phyloP scores from a whole-genome alignment of 257 asterid genomes.

The Salvia hispanica region DNA sequence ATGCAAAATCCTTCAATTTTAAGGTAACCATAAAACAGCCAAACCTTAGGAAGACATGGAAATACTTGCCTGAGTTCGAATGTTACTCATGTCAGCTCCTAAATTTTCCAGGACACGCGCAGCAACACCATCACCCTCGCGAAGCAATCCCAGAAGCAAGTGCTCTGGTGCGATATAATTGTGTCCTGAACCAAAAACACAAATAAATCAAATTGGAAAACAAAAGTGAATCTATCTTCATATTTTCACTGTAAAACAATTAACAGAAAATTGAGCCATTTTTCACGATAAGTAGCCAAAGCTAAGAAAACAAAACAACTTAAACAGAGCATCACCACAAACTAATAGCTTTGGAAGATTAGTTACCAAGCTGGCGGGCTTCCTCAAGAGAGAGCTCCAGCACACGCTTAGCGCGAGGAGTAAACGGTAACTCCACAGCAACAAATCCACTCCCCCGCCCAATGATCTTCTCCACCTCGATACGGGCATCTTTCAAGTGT shows the following conservation, averaged over 20 bases:
- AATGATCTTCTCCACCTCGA: conserved; percentile 94
- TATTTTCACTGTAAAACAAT: neutral
- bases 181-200: conserved; percentile 61
- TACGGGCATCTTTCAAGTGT: conserved; percentile 95
- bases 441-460: conserved; percentile 98
- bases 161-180: conserved; percentile 99
- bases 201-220: neutral
- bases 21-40: no score
- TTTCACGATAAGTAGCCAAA: neutral
- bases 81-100: conserved; percentile 93
- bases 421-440: conserved; percentile 96
- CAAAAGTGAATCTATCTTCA: conserved; percentile 10
- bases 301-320: neutral
- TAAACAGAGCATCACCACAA: neutral
- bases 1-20: conserved; percentile 14
- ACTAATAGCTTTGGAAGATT: conserved; percentile 14
- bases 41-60: neutral
- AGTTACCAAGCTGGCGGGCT: conserved; percentile 94
- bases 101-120: conserved; percentile 95
- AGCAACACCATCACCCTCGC: conserved; percentile 99
- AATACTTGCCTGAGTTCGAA: conserved; percentile 75
- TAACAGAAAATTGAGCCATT: neutral
- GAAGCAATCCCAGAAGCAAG: conserved; percentile 89
- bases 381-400: conserved; percentile 94
- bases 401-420: conserved; percentile 98